Evolutionary conservation across 1,139 yeast genomes (phyloP), one percentile per base, ranked within the genome.

Genomic region (Candida smagusa): DNA sequence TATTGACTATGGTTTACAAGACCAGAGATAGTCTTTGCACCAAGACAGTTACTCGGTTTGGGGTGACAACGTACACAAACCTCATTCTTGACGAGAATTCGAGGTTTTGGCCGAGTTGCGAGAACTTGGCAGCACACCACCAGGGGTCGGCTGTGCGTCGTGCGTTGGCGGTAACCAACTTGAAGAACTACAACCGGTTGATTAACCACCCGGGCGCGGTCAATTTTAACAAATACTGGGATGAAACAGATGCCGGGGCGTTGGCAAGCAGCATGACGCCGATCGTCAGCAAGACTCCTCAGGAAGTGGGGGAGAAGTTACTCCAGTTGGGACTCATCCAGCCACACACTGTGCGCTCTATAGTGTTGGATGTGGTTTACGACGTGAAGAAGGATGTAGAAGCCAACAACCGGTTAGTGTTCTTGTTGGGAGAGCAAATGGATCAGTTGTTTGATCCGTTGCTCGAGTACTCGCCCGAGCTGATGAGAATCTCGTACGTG

Each of bases 381-480:
- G 78, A 77, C 41, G 61, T 55, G 37, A 77, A 77, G 45, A 48
- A 43, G 13, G 49, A 53, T 11, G 72, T 81, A n/a, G 86, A 82
- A 34, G 65, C 72, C 23, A 89, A 88, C 56, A 88, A 90, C 52
- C 77, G 71, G 42, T 58, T 90, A 23, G 96, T 89, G 0, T 81
- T 73, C 43, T 56, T 83, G 30, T 61, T 90, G 21, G 97, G 97
- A 0, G 82, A 81, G 34, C 97, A 90, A 58, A 65, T 88, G 35
- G 96, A 89, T 47, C 94, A 85, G 49, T 61, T 90, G 29, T 90
- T 90, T 59, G 95, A 90, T 53, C 96, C 97, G 0, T 62, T 89
- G 36, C 73, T 87, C 7, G 97, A 90, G 57, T 90, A 90, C 56
- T 85, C 95, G 0, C 97, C 97, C 0, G 96, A 90, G 57, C 79